Conservation (phyloP, 768 basidiomycete species). For the Phanerochaete sordida region DNA sequence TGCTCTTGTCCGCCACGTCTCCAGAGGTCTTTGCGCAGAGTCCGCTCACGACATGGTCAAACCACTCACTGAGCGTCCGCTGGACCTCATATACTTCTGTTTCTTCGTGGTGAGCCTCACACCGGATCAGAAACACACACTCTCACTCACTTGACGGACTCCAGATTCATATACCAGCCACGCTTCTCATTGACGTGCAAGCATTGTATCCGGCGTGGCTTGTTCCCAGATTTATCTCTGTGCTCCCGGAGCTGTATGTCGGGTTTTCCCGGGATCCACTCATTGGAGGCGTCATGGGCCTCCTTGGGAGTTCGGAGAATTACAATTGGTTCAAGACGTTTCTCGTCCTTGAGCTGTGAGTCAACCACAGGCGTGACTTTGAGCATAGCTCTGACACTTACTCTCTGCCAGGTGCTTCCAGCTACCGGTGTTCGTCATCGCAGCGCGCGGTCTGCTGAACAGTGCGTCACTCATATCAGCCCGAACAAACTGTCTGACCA, state of each 20-base stretch:
- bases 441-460: constrained; percentile 54
- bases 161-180: constrained; percentile 65
- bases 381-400: not conserved
- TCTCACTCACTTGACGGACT: too few relatives aligned
- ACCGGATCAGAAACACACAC: not conserved
- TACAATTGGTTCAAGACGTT: constrained; percentile 67
- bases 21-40: not conserved
- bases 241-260: constrained; percentile 49
- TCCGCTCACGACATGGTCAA: constrained; percentile 1
- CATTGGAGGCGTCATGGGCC: constrained; percentile 48
- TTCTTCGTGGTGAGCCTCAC: constrained; percentile 58
- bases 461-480: constrained; percentile 30
- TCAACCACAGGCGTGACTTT: not conserved
- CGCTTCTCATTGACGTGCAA: constrained; percentile 71
- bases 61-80: constrained; percentile 52
- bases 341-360: constrained; percentile 58
- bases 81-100: constrained; percentile 64
- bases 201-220: constrained; percentile 51
- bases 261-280: constrained; percentile 64
- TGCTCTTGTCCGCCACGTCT: too few relatives aligned
- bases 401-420: constrained; percentile 52
- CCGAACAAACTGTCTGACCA: not conserved
- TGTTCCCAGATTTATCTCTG: constrained; percentile 44
- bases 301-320: constrained; percentile 27
- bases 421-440: constrained; percentile 75